Evolutionary conservation across 2,329 filamentous ascomycete genomes (phyloP).

Genomic region (Ophiostoma sp.): DNA sequence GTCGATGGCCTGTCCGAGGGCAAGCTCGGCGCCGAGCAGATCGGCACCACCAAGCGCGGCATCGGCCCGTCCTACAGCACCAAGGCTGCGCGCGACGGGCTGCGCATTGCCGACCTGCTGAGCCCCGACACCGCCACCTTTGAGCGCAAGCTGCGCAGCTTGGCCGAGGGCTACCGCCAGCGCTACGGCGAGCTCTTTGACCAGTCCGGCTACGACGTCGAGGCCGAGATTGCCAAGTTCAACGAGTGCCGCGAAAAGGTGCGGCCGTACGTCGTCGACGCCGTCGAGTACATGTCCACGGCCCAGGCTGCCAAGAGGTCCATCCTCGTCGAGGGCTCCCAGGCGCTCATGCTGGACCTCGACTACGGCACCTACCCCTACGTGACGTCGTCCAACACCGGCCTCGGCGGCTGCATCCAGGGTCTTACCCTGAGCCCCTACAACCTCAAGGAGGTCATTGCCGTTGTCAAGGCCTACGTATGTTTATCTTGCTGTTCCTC

Average conservation of each 20-base stretch:
- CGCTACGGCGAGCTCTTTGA: slow-evolving; percentile 53
- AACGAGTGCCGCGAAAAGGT: slow-evolving; percentile 54
- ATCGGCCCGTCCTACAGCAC: slow-evolving; percentile 37
- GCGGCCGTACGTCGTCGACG: slow-evolving; percentile 59
- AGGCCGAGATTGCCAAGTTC: slow-evolving; percentile 62
- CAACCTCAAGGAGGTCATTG: slow-evolving; percentile 45
- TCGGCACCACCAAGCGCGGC: slow-evolving; percentile 29
- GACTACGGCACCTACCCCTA: slow-evolving; percentile 56
- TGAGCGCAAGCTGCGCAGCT: slow-evolving; percentile 57
- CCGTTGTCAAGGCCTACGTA: slow-evolving; percentile 58
- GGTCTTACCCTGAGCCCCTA: slow-evolving; percentile 31
- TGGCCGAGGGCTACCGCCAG: slow-evolving; percentile 60
- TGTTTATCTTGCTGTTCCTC: background rate
- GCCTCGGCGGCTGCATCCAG: slow-evolving; percentile 45
- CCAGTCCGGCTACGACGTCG: slow-evolving; percentile 53
- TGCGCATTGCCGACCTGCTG: slow-evolving; percentile 60
- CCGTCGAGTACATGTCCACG: slow-evolving; percentile 46
- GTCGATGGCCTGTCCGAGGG: slow-evolving; percentile 51
- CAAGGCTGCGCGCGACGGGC: slow-evolving; percentile 59
- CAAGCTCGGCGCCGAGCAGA: slow-evolving; percentile 35
- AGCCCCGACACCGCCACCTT: slow-evolving; percentile 54
- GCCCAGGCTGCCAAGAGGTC: slow-evolving; percentile 48
- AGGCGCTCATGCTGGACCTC: slow-evolving; percentile 43
- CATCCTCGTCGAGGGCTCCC: slow-evolving; percentile 57
- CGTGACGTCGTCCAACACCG: slow-evolving; percentile 54